Base-by-base conservation (phyloP, 805 yeast genomes). In the Hanseniaspora thailandica region DNA sequence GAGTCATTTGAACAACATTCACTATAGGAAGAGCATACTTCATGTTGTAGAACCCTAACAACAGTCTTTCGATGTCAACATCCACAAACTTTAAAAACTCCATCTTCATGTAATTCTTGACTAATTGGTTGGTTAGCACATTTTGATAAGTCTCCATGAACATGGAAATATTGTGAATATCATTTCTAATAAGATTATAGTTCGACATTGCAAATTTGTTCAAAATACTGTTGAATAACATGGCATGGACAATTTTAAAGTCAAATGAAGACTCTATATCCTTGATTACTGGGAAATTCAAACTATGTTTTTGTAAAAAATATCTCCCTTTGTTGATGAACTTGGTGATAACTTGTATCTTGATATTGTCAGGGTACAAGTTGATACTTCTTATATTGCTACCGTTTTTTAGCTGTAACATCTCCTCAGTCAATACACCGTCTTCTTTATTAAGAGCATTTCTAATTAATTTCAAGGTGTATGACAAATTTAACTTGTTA, bases 1-100 rank as follows among this genome's bases (percentile, higher is more conserved):
- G 54, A 19, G 54, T 50, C 36, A 35, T 30, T n/a, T 50, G 54
- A 3, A 50, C 43, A 4, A 43, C 20, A 35, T 50, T 50, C 4
- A 23, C 45, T 2, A 50, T 34, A n/a, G 47, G 47, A 13, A 50
- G 36, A 9, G 39, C 19, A 19, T 50, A 43, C 20, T 50, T 50
- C 33, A 50, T 35, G 25, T 50, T 50, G 36, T 41, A 50, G n/a
- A 50, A 25, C 1, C 44, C 43, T 9, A 26, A 20, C 25, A 50
- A n/a, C 9, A 50, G 38, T 19, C n/a, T 15, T 26, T 50, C 54
- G 4, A 50, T 19, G 26, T 50, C 43, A 17, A 28, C 34, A 22
- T 43, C 40, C 4, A 35, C 9, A 26, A n/a, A 26, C 20, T 34
- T 41, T n/a, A 50, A 43, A 28, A 43, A 50, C 6, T 49, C 47